These are phyloP conservation scores for Coemansia sp. DNA, from an alignment of 192 early-diverging fungal genomes.

Conservation along the genomic window DNA sequence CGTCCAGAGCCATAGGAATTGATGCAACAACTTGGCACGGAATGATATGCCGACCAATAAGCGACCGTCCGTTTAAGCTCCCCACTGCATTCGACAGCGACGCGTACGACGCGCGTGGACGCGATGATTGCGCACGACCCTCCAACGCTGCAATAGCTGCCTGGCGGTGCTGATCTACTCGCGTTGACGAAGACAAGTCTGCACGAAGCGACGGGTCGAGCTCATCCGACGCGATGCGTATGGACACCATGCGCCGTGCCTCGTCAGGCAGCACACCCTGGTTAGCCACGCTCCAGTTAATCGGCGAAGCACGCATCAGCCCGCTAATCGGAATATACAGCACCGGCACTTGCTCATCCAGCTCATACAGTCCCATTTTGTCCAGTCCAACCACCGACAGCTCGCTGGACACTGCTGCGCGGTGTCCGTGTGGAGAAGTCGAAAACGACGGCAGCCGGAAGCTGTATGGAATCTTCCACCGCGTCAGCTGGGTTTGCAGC, in stretches of 20 bases:
- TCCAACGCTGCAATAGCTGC: conserved; percentile 37
- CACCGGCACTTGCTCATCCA: conserved; percentile 53
- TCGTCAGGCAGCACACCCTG: conserved; percentile 46
- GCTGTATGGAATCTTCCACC: conserved; percentile 46
- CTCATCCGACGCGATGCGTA: conserved; percentile 52
- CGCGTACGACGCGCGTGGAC: conserved; percentile 7
- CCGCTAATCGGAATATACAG: conserved; percentile 44
- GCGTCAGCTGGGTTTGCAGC: conserved; percentile 48
- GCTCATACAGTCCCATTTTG: conserved; percentile 50
- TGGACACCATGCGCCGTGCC: conserved; percentile 48
- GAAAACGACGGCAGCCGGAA: conserved; percentile 53
- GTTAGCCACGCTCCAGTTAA: conserved; percentile 51
- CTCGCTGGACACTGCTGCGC: conserved; percentile 51
- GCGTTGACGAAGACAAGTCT: conserved; percentile 40
- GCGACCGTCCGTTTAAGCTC: conserved; percentile 17
- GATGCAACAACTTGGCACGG: conserved; percentile 52
- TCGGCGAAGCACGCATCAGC: conserved; percentile 51
- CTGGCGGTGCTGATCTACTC: conserved; percentile 42
- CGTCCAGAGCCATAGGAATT: conserved; percentile 42
- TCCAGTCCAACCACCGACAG: conserved; percentile 50
- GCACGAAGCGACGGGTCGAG: conserved; percentile 45
- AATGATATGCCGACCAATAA: conserved; percentile 46
- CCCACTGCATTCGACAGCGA: conserved; percentile 15
- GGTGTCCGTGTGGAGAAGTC: conserved; percentile 50
- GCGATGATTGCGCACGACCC: neutral